Percentiles rank a stretch among this genome's conserved stretches.
Conservation (phyloP, 495 filamentous ascomycete genomes). For the Aspergillus ostianus region DNA sequence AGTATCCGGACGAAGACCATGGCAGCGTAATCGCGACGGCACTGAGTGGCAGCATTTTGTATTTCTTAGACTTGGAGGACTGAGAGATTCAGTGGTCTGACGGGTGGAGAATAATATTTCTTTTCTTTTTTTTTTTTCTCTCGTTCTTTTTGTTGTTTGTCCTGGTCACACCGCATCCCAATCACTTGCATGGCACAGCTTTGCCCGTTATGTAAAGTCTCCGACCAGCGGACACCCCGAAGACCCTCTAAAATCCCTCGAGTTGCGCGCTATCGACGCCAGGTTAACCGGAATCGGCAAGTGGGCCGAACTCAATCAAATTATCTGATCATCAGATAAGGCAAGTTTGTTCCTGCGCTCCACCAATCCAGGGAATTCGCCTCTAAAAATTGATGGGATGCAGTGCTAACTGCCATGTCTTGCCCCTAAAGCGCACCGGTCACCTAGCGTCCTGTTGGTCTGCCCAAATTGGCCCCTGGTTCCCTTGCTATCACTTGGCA, state of each 20-base stretch:
- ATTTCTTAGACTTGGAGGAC: slow-evolving; percentile 18
- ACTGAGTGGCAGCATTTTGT: slow-evolving; percentile 20
- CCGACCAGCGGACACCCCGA: neutral
- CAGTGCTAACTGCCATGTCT: neutral
- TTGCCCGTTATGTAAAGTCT: neutral
- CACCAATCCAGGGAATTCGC: neutral
- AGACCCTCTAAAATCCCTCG: neutral
- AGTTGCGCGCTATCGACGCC: too few species aligned
- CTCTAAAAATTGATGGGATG: neutral
- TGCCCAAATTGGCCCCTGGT: neutral
- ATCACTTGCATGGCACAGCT: neutral
- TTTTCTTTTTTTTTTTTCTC: too few species aligned
- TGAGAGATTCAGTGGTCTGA: neutral
- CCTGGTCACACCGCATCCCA: neutral
- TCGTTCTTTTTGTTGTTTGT: neutral
- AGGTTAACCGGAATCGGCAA: neutral
- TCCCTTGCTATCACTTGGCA: neutral
- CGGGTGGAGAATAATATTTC: neutral
- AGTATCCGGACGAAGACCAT: slow-evolving; percentile 27
- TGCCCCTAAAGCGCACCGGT: too few species aligned
- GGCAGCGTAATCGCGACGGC: slow-evolving; percentile 25
- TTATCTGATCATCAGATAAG: neutral
- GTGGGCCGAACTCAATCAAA: neutral
- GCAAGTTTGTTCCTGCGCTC: neutral
- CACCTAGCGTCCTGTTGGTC: neutral